Conservation (phyloP, 2,329 filamentous ascomycete species). For the Chlorencoelia australis region DNA sequence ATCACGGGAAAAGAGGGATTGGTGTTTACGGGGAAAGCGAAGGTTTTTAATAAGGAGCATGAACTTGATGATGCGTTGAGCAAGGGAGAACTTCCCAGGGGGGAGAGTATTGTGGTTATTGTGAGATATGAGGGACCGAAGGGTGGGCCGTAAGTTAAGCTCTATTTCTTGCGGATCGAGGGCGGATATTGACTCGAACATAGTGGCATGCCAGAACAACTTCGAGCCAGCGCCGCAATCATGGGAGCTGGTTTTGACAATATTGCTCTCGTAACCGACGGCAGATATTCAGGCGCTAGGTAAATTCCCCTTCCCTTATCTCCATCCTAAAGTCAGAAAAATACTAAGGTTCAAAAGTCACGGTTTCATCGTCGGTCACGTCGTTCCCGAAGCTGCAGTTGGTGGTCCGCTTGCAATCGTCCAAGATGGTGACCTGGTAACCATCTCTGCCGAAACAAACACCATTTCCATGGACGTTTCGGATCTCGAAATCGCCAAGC, state of each 20-base stretch:
- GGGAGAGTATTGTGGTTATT: constrained; percentile 78
- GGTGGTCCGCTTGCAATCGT: constrained; percentile 85
- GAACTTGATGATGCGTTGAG: constrained; percentile 67
- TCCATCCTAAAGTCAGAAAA: too few species aligned
- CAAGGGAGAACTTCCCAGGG: constrained; percentile 54
- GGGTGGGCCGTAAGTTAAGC: constrained; percentile 52
- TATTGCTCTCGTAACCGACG: constrained; percentile 85
- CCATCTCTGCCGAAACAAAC: constrained; percentile 77
- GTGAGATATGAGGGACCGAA: constrained; percentile 92
- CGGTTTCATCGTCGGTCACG: constrained; percentile 88
- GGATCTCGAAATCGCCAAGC: constrained; percentile 55
- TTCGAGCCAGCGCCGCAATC: constrained; percentile 78
- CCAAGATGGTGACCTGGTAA: constrained; percentile 68
- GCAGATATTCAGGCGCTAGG: constrained; percentile 75
- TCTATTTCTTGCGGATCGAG: too few species aligned
- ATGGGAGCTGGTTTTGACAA: constrained; percentile 87
- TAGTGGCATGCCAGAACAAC: constrained; percentile 86
- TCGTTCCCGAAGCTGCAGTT: constrained; percentile 80
- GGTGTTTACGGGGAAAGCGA: constrained; percentile 67
- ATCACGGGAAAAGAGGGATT: constrained; percentile 94
- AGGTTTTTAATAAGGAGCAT: constrained; percentile 80
- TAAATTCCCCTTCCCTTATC: constrained; percentile 37
- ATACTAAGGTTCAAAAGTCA: not conserved
- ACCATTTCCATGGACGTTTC: constrained; percentile 56
- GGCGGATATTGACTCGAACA: not conserved